Evolutionary conservation across 805 yeast species (phyloP).

Genomic region (Ogataea trehalophila): DNA sequence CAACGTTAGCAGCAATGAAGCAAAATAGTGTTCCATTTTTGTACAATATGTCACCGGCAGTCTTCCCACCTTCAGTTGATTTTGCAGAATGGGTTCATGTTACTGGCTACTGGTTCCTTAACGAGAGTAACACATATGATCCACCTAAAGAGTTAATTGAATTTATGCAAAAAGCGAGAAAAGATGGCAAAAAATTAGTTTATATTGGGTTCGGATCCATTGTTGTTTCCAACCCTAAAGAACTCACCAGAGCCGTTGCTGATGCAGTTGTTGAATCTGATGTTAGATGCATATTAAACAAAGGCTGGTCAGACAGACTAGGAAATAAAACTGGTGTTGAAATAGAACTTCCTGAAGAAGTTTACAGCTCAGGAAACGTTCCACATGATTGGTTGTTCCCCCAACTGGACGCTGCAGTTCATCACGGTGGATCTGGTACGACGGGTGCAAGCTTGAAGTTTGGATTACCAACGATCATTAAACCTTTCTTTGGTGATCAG

Average conservation of each 20-base stretch:
- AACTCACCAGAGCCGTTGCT: slow-evolving; percentile 70
- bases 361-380: slow-evolving; percentile 64
- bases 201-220: slow-evolving; percentile 96
- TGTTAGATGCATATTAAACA: slow-evolving; percentile 81
- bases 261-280: slow-evolving; percentile 77
- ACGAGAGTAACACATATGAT: slow-evolving; percentile 42
- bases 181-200: slow-evolving; percentile 63
- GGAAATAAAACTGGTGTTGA: slow-evolving; percentile 35
- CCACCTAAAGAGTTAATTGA: slow-evolving; percentile 56
- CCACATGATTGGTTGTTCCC: slow-evolving; percentile 97
- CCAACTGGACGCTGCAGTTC: slow-evolving; percentile 87
- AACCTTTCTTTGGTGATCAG: slow-evolving; percentile 96
- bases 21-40: slow-evolving; percentile 82
- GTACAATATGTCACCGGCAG: slow-evolving; percentile 82
- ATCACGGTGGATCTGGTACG: slow-evolving; percentile 96
- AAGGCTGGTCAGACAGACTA: slow-evolving; percentile 90
- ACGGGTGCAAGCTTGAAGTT: slow-evolving; percentile 87
- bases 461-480: slow-evolving; percentile 85
- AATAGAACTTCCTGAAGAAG: slow-evolving; percentile 55
- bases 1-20: slow-evolving; percentile 65
- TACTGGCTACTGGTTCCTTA: slow-evolving; percentile 93
- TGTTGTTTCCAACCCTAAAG: slow-evolving; percentile 78
- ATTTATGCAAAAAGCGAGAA: slow-evolving; percentile 60
- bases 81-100: slow-evolving; percentile 94
- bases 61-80: slow-evolving; percentile 90